Evolutionary conservation across 106 monocot species (phyloP).

Genomic region (Acorus calamus): DNA sequence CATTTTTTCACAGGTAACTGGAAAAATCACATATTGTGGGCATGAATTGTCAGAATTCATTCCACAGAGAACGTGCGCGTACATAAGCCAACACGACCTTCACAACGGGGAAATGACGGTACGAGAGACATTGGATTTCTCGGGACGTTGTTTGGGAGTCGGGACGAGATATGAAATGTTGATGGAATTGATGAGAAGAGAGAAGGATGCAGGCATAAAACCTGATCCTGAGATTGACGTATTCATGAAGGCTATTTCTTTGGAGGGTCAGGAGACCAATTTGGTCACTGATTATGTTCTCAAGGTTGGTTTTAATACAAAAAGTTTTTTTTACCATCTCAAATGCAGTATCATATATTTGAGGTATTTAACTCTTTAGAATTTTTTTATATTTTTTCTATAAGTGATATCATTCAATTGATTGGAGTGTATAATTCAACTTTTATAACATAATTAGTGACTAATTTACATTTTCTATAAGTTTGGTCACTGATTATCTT

Average conservation of each 20-base stretch:
- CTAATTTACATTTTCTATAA: too few species aligned
- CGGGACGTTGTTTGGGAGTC: constrained; percentile 61
- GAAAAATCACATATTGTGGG: constrained; percentile 77
- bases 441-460: too few species aligned
- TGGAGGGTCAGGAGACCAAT: constrained; percentile 41
- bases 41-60: constrained; percentile 67
- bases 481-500: too few species aligned
- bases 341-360: too few species aligned
- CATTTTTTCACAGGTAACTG: constrained; percentile 37
- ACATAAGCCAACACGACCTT: constrained; percentile 81
- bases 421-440: constrained; percentile 58
- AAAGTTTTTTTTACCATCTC: too few species aligned
- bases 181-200: constrained; percentile 62
- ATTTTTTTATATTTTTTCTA: background rate
- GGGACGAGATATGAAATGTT: constrained; percentile 74
- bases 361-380: background rate
- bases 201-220: constrained; percentile 64
- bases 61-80: constrained; percentile 73
- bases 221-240: constrained; percentile 90
- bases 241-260: constrained; percentile 65
- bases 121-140: constrained; percentile 79
- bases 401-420: constrained; percentile 13
- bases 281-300: constrained; percentile 59
- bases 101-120: constrained; percentile 90
- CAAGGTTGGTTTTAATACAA: constrained; percentile 34